A percentile compares a stretch with the other conserved stretches of the same genome.
Evolutionary conservation across 163 green algal species (phyloP).

Genomic region (Scenedesmus sp.): DNA sequence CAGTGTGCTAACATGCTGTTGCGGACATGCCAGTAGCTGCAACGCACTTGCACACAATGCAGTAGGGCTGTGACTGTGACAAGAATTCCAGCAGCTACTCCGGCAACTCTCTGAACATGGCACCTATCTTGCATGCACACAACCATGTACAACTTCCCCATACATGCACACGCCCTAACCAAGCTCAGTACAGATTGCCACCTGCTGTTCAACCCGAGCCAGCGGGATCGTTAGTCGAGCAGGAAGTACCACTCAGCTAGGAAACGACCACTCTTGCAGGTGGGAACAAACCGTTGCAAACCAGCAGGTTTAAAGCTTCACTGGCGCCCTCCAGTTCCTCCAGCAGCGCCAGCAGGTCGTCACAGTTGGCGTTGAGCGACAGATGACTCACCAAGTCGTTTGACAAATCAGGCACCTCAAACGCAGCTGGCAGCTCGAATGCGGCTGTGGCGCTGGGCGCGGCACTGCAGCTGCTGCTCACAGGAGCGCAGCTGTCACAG

Average conservation of each 20-base stretch:
- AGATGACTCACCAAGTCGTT: background rate
- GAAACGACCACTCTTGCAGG: background rate
- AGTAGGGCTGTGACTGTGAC: too few species aligned
- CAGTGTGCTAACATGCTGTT: background rate
- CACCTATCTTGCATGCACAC: background rate
- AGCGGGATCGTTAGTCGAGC: background rate
- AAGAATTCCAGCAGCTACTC: too few species aligned
- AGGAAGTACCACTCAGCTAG: background rate
- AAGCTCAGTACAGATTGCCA: too few species aligned
- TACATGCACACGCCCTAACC: background rate
- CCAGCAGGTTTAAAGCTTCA: too few species aligned
- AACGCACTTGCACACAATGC: too few species aligned
- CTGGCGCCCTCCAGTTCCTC: background rate
- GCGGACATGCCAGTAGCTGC: background rate
- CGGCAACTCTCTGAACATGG: too few species aligned
- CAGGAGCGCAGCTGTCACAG: background rate
- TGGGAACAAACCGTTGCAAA: too few species aligned
- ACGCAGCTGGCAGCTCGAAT: background rate
- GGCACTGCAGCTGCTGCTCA: slow-evolving; percentile 8
- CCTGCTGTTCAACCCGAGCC: too few species aligned
- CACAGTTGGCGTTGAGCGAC: slow-evolving; percentile 7
- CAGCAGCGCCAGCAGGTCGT: slow-evolving; percentile 7
- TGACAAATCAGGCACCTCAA: background rate
- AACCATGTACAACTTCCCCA: background rate
- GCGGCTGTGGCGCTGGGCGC: background rate